phyloP scores from a whole-genome alignment of 2,329 filamentous ascomycete species.

The Knufia petricola region DNA sequence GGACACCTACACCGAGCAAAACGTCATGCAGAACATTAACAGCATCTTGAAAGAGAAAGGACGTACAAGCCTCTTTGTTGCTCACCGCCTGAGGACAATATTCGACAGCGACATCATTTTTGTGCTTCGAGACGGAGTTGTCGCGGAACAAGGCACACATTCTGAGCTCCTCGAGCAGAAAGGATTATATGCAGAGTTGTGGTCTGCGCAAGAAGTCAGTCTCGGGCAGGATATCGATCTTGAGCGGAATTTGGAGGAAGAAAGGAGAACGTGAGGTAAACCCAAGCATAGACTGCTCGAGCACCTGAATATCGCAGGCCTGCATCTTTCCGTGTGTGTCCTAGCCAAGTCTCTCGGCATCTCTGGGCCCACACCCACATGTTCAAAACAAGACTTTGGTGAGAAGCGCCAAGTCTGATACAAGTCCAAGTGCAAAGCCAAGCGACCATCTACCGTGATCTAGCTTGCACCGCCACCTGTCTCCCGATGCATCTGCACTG shows the following conservation, averaged over 20 bases:
- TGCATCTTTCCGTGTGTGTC: too few relatives aligned
- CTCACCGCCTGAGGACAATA: constrained; percentile 84
- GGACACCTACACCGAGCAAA: constrained; percentile 81
- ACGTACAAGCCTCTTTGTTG: constrained; percentile 88
- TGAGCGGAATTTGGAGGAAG: constrained; percentile 35
- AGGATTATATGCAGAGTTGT: constrained; percentile 79
- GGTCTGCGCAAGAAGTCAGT: constrained; percentile 60
- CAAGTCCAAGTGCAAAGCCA: not conserved
- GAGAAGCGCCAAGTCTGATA: not conserved
- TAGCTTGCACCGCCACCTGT: not conserved
- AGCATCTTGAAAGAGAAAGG: constrained; percentile 79
- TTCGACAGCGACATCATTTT: constrained; percentile 91
- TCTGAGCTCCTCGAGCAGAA: constrained; percentile 66
- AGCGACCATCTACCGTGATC: not conserved
- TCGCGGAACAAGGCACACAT: constrained; percentile 87
- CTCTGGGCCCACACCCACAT: not conserved
- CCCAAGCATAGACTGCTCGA: not conserved
- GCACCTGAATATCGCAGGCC: too few relatives aligned
- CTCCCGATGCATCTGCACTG: not conserved
- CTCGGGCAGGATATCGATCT: constrained; percentile 29
- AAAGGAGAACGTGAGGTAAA: constrained; percentile 3
- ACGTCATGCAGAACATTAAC: constrained; percentile 84
- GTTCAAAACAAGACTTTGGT: not conserved
- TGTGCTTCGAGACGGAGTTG: constrained; percentile 70
- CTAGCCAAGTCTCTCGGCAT: not conserved